These are phyloP conservation scores for Phaffia australis DNA, from an alignment of 768 basidiomycete genomes.

Conservation along the genomic window DNA sequence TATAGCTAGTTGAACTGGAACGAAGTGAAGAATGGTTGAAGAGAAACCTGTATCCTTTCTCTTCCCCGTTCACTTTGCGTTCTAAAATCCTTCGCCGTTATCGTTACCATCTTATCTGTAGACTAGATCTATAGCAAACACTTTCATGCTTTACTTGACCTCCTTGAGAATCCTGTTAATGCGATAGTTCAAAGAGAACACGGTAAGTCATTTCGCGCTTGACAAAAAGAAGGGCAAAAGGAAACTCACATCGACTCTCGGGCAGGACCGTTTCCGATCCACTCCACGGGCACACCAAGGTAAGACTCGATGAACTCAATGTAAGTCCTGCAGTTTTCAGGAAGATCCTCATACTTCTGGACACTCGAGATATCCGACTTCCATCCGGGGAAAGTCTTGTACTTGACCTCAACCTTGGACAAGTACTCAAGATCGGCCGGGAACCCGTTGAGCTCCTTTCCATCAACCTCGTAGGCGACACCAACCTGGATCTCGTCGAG, in stretches of 20 bases:
- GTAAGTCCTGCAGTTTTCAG: conserved; percentile 74
- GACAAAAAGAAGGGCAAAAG: not conserved
- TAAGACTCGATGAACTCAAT: conserved; percentile 73
- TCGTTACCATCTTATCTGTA: too few relatives aligned
- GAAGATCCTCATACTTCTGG: conserved; percentile 60
- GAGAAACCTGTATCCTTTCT: too few relatives aligned
- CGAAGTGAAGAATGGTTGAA: too few relatives aligned
- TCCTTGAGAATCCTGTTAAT: too few relatives aligned
- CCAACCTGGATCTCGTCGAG: conserved; percentile 80
- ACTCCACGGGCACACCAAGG: conserved; percentile 52
- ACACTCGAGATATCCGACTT: conserved; percentile 57
- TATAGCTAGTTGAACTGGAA: too few relatives aligned
- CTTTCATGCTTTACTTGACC: too few relatives aligned
- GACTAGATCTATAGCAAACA: too few relatives aligned
- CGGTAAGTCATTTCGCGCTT: not conserved
- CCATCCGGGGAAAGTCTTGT: conserved; percentile 88
- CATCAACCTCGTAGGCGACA: conserved; percentile 66
- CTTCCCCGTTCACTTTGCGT: too few relatives aligned
- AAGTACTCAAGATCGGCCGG: conserved; percentile 87
- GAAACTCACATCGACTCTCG: conserved; percentile 24
- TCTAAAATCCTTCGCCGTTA: too few relatives aligned
- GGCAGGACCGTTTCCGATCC: conserved; percentile 26
- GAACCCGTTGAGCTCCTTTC: conserved; percentile 67
- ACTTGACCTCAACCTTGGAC: conserved; percentile 64
- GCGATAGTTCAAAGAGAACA: too few relatives aligned